Percentiles rank a stretch among this genome's conserved stretches.
Conservation (phyloP, 805 yeast species). For the Ogataea pilisensis region DNA sequence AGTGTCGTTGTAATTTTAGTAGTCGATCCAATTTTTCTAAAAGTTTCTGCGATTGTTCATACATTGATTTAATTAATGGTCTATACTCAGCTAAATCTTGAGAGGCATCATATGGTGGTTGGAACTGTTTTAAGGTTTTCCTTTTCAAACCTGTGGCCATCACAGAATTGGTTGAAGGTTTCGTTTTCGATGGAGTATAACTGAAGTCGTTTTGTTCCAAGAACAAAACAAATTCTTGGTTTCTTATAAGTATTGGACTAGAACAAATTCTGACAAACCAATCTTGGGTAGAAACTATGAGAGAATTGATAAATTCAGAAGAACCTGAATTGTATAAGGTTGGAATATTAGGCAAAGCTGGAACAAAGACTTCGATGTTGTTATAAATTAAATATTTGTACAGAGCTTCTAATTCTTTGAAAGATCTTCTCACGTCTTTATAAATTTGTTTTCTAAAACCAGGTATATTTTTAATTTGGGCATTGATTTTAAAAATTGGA, state of each 20-base stretch:
- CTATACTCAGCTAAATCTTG: conserved; percentile 78
- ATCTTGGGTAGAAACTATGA: conserved; percentile 60
- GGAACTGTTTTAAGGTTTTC: conserved; percentile 85
- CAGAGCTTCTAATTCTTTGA: conserved; percentile 69
- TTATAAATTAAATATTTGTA: conserved; percentile 75
- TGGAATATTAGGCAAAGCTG: conserved; percentile 72
- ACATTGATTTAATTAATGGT: conserved; percentile 77
- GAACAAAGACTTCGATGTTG: conserved; percentile 89
- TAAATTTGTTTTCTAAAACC: conserved; percentile 67
- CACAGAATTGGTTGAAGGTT: conserved; percentile 35
- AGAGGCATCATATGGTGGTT: conserved; percentile 87
- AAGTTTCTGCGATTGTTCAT: conserved; percentile 54
- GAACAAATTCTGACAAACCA: conserved; percentile 77
- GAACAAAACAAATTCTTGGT: conserved; percentile 84
- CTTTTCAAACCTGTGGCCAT: conserved; percentile 84
- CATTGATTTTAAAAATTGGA: conserved; percentile 75
- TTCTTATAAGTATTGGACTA: conserved; percentile 78
- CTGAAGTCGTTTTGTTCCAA: conserved; percentile 36
- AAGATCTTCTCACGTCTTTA: conserved; percentile 75
- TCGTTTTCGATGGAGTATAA: conserved; percentile 37
- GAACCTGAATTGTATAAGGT: conserved; percentile 83
- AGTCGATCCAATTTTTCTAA: conserved; percentile 48
- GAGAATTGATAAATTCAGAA: conserved; percentile 66
- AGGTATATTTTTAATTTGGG: conserved; percentile 55
- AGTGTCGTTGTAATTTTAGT: conserved; percentile 54